Evolutionary conservation across 106 monocot genomes (phyloP), one percentile per base, ranked within the genome.

Genomic region (Allium sativum): DNA sequence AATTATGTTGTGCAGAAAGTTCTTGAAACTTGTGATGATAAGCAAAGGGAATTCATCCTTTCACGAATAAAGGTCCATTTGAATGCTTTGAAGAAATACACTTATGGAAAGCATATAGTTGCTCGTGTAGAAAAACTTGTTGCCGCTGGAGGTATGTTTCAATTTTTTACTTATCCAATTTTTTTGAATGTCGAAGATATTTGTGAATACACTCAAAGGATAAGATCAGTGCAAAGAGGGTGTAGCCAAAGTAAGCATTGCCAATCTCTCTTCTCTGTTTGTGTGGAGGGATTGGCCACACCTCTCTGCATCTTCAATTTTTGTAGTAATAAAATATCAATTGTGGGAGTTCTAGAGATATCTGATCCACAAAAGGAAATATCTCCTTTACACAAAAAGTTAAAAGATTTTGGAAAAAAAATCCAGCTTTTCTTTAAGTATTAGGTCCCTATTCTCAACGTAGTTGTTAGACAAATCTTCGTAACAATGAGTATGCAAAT

Each of bases 1-100:
- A 76, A 84, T 57, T 84, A 84, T 66, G 83, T 84, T 73, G 83
- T 84, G 18, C 83, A 84, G 62, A 84, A 76, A 57, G 74, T 84
- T 40, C 52, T 84, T 59, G 83, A 84, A 59, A 84, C 83, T 22
- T 79, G 83, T 52, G 72, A 75, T 64, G 83, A 84, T 79, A 57
- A 76, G 56, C 83, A 84, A 65, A 58, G 79, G 8, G 76, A 79
- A 54, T 55, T 76, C 52, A 73, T 79, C 22, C 73, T 79, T 22
- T 70, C 79, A 18, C 72, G 84, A 21, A 80, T 80, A 45, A 84
- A 79, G 65, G 67, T 80, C 21, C 84, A 84, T 22, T 58, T 84
- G 43, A 79, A 73, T 59, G 80, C 84, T 20, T 57, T 84, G 16
- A 84, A 84, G 64, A 80, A 80, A 51, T 84, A 84, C 58, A 80